Conservation (phyloP, 768 basidiomycete species). For the Termitomyces sp. region DNA sequence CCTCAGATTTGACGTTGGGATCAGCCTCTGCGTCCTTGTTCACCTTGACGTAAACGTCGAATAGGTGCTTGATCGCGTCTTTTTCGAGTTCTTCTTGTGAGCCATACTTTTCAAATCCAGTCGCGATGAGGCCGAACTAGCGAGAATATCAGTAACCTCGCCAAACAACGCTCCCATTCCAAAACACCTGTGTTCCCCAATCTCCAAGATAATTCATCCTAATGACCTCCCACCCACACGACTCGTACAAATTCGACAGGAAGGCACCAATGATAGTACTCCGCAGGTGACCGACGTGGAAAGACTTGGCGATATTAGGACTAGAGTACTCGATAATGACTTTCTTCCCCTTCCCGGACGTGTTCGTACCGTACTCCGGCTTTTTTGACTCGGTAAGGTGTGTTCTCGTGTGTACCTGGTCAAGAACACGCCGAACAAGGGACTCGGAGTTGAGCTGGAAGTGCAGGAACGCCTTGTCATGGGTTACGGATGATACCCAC, state of each 20-base stretch:
- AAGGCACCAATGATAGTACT: conserved; percentile 99
- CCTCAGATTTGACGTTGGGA: conserved; percentile 66
- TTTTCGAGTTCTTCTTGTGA: conserved; percentile 74
- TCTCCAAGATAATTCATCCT: conserved; percentile 95
- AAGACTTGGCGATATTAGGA: conserved; percentile 96
- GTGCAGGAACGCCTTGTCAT: conserved; percentile 77
- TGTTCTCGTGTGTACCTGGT: conserved; percentile 70
- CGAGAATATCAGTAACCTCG: not conserved
- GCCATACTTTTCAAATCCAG: conserved; percentile 91
- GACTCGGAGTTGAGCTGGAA: conserved; percentile 66
- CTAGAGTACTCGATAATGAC: conserved; percentile 90
- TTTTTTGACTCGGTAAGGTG: conserved; percentile 49
- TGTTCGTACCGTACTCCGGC: conserved; percentile 81
- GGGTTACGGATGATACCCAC: conserved; percentile 63
- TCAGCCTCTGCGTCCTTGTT: conserved; percentile 78
- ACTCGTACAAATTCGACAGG: conserved; percentile 82
- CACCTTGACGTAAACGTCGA: conserved; percentile 91
- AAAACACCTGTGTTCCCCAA: conserved; percentile 91
- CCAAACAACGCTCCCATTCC: not conserved
- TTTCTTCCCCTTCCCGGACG: conserved; percentile 73
- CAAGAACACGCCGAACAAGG: conserved; percentile 61
- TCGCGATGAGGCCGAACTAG: conserved; percentile 82
- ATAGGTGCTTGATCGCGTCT: conserved; percentile 93
- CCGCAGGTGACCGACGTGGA: conserved; percentile 95
- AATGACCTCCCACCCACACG: conserved; percentile 90